Base-by-base conservation (phyloP, 225 moss, liverwort and hornwort genomes). In the Physcomitrium patens region DNA sequence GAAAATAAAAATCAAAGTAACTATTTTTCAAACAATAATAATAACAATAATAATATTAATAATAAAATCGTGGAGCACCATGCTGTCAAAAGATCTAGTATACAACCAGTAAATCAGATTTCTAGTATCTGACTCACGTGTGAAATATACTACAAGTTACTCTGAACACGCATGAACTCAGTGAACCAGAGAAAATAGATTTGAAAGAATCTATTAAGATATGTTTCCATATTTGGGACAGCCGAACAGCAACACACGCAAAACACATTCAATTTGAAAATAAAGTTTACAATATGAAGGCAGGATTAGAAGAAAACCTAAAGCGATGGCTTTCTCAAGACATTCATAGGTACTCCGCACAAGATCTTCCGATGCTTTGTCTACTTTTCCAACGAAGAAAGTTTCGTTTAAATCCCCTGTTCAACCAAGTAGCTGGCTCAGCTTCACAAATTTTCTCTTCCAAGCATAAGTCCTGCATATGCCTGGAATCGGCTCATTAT, bases 341-440 rank as follows among this genome's bases (percentile, higher is more conserved):
- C 91, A 92, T 74, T 99, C 99, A 63, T 93, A 95, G 46, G 99
- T 99, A 79, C 78, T 78, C 69, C 85, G 89, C 78, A 99, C 95
- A 66, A 95, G 93, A 62, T 74, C 77, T 79, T 87, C 82, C 20
- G 93, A 92, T 64, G 86, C 93, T 63, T 89, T 86, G 54, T 93
- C 95, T 72, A 99, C 93, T 69, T 91, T 85, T 49, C 99, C 99
- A 67, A 99, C 99, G 12, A 99, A 83, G 74, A 85, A 99, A 23
- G 95, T 95, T 77, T 99, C 99, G 79, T 95, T 99, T 76, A 99
- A 83, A 78, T 99, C 99, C 78, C 86, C 96, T 97, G 75, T 55
- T 63, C 76, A 80, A 19, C 62, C 73, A 83, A 67, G 43, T 54
- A 73, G 76, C 10, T 68, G 55, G 53, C 23, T 80, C 70, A 65